Percentiles rank a stretch among this genome's conserved stretches.
Conservation (phyloP, 1,284 basidiomycete species). For the Fistulina hepatica region DNA sequence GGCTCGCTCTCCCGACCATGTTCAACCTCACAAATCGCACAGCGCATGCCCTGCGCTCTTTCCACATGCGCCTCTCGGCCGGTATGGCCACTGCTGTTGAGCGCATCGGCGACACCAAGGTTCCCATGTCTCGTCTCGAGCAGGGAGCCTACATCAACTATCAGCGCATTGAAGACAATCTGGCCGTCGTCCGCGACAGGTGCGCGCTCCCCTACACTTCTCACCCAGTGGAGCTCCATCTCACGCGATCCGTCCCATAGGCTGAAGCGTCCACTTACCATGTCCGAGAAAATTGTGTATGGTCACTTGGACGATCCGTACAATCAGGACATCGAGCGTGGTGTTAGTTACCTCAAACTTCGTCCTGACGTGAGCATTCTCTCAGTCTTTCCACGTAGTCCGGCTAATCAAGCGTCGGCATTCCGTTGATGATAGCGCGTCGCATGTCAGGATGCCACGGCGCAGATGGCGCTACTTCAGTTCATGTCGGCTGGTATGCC, state of each 20-base stretch:
- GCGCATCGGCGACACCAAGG: constrained; percentile 85
- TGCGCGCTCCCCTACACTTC: constrained; percentile 15
- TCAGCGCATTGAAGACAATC: constrained; percentile 94
- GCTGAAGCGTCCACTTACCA: constrained; percentile 85
- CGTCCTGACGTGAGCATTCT: constrained; percentile 75
- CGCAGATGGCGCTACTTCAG: constrained; percentile 98
- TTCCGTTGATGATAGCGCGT: constrained; percentile 88
- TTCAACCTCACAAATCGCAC: constrained; percentile 54
- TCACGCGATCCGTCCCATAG: constrained; percentile 30
- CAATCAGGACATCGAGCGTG: constrained; percentile 79
- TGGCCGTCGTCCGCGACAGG: constrained; percentile 69
- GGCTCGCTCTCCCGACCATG: too few relatives aligned
- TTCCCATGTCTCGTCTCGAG: constrained; percentile 85
- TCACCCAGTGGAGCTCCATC: not conserved
- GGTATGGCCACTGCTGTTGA: constrained; percentile 73
- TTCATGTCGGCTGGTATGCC: constrained; percentile 99
- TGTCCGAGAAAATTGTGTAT: constrained; percentile 98
- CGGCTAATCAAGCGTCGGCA: constrained; percentile 8
- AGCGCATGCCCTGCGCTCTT: constrained; percentile 43
- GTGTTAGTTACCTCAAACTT: constrained; percentile 89
- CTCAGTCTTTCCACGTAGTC: not conserved
- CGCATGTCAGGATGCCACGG: constrained; percentile 98
- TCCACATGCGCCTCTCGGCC: constrained; percentile 50
- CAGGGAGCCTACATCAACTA: constrained; percentile 91
- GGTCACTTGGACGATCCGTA: constrained; percentile 94